Conservation (phyloP, 495 filamentous ascomycete species). For the Penicillium parvum region DNA sequence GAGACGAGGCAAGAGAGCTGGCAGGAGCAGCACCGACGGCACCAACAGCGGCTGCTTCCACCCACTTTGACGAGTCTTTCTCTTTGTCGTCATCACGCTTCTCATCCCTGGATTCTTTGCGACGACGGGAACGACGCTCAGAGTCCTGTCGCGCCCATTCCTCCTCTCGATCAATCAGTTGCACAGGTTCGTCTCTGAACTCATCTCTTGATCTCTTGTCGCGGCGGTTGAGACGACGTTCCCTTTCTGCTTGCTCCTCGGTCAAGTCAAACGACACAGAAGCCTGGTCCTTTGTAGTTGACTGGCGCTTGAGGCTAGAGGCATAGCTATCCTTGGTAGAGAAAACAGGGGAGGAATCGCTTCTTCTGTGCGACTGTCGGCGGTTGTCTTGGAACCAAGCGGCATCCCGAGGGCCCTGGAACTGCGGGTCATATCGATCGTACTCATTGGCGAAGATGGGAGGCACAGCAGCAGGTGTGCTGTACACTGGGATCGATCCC, state of each 20-base stretch:
- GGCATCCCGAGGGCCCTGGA: conserved; percentile 23
- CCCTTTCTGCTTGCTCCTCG: conserved; percentile 43
- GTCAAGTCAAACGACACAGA: conserved; percentile 47
- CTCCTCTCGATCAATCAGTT: conserved; percentile 32
- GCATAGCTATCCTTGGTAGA: conserved; percentile 19
- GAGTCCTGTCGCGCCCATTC: conserved; percentile 15
- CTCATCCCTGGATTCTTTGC: conserved; percentile 17
- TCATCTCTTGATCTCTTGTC: conserved; percentile 23
- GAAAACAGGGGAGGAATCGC: conserved; percentile 35
- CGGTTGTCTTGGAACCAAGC: conserved; percentile 6
- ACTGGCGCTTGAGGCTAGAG: conserved; percentile 33
- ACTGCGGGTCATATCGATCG: conserved; percentile 21
- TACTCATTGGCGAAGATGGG: conserved; percentile 27
- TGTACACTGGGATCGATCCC: conserved; percentile 32
- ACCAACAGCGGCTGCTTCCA: conserved; percentile 44
- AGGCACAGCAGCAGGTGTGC: conserved; percentile 27
- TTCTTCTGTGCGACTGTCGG: conserved; percentile 23
- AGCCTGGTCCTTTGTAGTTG: conserved; percentile 39
- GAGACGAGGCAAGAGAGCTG: conserved; percentile 32
- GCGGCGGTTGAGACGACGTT: conserved; percentile 36
- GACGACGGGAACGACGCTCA: conserved; percentile 17
- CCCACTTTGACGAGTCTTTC: conserved; percentile 34
- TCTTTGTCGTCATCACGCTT: conserved; percentile 18
- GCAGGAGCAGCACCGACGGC: conserved; percentile 45
- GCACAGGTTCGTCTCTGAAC: conserved; percentile 24